A percentile compares a stretch with the other conserved stretches of the same genome.
phyloP scores from a whole-genome alignment of 2,329 filamentous ascomycete species.

The Talaromyces sp. region DNA sequence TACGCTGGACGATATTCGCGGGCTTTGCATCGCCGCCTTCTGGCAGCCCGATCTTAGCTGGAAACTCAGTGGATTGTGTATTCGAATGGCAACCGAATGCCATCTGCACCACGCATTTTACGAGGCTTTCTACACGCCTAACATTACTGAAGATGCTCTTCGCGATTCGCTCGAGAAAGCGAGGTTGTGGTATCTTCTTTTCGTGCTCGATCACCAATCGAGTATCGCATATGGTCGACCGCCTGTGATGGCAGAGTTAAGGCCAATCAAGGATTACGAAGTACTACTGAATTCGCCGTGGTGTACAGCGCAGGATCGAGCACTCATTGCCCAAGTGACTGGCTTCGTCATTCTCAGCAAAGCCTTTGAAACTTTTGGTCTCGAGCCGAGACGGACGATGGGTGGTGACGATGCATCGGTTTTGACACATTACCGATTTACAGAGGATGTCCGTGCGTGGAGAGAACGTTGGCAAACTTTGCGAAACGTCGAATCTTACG shows the following conservation, averaged over 20 bases:
- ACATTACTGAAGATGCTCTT: not conserved
- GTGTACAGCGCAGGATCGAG: slow-evolving; percentile 41
- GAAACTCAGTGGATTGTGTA: not conserved
- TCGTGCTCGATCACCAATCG: not conserved
- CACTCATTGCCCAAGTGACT: slow-evolving; percentile 49
- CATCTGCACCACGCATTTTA: not conserved
- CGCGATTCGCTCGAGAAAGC: not conserved
- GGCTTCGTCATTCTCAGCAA: slow-evolving; percentile 49
- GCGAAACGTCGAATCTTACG: slow-evolving; percentile 31
- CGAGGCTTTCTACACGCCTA: not conserved
- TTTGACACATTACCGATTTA: slow-evolving; percentile 28
- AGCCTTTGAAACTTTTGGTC: slow-evolving; percentile 51
- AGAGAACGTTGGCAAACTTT: slow-evolving; percentile 30
- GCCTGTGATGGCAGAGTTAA: slow-evolving; percentile 40
- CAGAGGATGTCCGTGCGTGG: slow-evolving; percentile 43
- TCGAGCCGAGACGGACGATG: slow-evolving; percentile 46
- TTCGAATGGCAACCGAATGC: not conserved
- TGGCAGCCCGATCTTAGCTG: not conserved
- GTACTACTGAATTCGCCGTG: slow-evolving; percentile 38
- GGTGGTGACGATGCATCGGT: slow-evolving; percentile 45
- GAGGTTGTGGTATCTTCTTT: not conserved
- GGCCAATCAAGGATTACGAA: slow-evolving; percentile 50
- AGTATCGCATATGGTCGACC: not conserved
- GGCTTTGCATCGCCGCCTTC: not conserved
- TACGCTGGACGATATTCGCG: not conserved